Base-by-base conservation (phyloP, 2,329 filamentous ascomycete species). In the Bertia moriformis region DNA sequence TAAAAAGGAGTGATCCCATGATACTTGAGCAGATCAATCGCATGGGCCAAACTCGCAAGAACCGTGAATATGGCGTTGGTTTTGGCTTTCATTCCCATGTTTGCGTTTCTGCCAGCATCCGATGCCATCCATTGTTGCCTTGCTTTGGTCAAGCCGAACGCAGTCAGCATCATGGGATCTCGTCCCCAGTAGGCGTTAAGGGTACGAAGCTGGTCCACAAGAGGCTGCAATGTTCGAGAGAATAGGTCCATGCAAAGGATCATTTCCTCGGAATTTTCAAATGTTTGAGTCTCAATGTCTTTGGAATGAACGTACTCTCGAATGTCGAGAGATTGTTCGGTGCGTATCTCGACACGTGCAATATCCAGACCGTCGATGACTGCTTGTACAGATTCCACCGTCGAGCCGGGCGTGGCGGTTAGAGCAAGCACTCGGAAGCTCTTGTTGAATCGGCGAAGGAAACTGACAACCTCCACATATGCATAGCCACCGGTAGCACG, bases 1-100 rank as follows among this genome's bases (percentile, higher is more conserved):
- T 89, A 95, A 55, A 96, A 98, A 0, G 89, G 86, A 2, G 78
- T 80, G 48, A 98, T 93, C 2, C 93, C 89, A 54, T 98, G 91
- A 48, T 82, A 95, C 49, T 89, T 93, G 19, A 98, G 72, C n/a
- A 98, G 63, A 48, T 94, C 91, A 47, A 95, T 85, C 1, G 77
- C 73, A 53, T 96, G 89, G 1, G 88, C 86, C 40, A 96, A 63
- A 45, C 82, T 82, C 14, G 79, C 78, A 14, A 98, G 70, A 19
- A 91, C 71, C 3, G 70, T 68, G 54, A 96, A 93, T 5, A 89
- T 69, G 4, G 73, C 69, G 46, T 79, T 73, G 47, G 94, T 78
- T 74, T 88, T 91, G 40, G 73, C 75, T 56, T 95, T 94, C 4
- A 87, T 54, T 0, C 76, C 77, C 46, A 73, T 69, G 41, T 78